A percentile compares a stretch with the other conserved stretches of the same genome.
Conservation (phyloP, 352 stramenopile species). For the Globisporangium iwayamae region DNA sequence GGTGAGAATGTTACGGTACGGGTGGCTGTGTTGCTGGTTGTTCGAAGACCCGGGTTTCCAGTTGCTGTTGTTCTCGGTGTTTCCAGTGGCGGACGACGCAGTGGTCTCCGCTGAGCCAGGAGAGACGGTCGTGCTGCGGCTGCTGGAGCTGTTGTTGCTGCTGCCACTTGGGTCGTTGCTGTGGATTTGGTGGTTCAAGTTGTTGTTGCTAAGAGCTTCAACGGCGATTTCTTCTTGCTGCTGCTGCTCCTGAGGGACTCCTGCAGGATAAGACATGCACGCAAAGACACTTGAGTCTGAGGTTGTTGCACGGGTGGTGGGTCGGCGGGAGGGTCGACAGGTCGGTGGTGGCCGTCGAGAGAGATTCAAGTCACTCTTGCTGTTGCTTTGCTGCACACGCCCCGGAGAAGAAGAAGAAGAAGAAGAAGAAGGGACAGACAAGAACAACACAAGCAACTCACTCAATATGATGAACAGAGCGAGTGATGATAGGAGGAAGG, state of each 20-base stretch:
- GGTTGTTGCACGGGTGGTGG: background rate
- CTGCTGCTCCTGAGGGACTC: background rate
- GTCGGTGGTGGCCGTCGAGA: constrained; percentile 1
- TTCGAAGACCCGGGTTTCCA: background rate
- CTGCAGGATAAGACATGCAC: constrained; percentile 18
- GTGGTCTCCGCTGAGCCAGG: background rate
- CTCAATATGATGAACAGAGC: background rate
- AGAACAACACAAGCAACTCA: constrained; percentile 7
- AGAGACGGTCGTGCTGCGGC: constrained; percentile 5
- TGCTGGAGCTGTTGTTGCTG: constrained; percentile 12
- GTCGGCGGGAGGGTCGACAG: background rate
- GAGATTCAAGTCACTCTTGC: background rate
- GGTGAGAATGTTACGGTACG: constrained; percentile 28
- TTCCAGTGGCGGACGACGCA: background rate
- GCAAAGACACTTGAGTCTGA: constrained; percentile 11
- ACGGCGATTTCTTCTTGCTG: constrained; percentile 1
- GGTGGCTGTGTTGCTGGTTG: constrained; percentile 1
- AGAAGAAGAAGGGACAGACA: background rate
- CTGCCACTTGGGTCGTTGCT: constrained; percentile 8
- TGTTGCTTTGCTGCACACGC: constrained; percentile 1
- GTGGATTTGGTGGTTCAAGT: background rate
- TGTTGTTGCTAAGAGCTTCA: background rate
- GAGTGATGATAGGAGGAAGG: background rate
- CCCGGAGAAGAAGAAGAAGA: constrained; percentile 7
- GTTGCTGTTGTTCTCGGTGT: background rate